These are phyloP conservation scores for Cutaneotrichosporon daszewskae DNA, from an alignment of 1,284 basidiomycete genomes.

Conservation along the genomic window DNA sequence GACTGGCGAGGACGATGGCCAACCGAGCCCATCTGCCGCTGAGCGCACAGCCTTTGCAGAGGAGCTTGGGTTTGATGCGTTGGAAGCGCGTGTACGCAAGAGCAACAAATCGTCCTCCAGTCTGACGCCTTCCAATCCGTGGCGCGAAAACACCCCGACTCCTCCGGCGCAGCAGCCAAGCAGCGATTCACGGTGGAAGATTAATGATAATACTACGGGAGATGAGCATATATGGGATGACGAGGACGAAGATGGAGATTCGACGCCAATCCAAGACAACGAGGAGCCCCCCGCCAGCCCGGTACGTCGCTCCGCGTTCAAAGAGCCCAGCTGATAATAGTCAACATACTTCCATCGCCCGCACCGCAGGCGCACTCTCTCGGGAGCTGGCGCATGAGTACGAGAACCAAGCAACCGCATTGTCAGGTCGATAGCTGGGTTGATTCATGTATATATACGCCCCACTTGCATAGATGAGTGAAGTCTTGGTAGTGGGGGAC, in stretches of 20 bases:
- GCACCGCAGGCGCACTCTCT: slow-evolving; percentile 18
- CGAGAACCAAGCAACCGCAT: too few species aligned
- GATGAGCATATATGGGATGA: slow-evolving; percentile 59
- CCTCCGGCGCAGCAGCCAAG: too few species aligned
- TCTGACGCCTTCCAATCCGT: slow-evolving; percentile 30
- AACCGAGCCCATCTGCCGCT: neutral
- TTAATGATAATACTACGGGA: too few species aligned
- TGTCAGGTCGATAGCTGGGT: too few species aligned
- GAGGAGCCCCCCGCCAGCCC: slow-evolving; percentile 16
- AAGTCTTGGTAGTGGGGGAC: too few species aligned
- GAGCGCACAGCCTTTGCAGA: neutral
- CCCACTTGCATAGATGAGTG: neutral
- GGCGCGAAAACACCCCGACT: too few species aligned
- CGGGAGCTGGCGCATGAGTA: slow-evolving; percentile 1
- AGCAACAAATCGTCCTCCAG: neutral
- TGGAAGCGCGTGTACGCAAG: neutral
- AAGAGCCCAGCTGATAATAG: slow-evolving; percentile 40
- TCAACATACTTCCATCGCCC: slow-evolving; percentile 45
- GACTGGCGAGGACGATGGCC: neutral
- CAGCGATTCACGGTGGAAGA: too few species aligned
- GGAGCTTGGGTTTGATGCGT: neutral
- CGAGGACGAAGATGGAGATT: slow-evolving; percentile 50
- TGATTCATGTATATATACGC: too few species aligned
- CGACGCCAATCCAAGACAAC: slow-evolving; percentile 31
- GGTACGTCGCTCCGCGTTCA: slow-evolving; percentile 7